A percentile compares a stretch with the other conserved stretches of the same genome.
Conservation (phyloP, 2,329 filamentous ascomycete genomes). For the Microdochium paspali region DNA sequence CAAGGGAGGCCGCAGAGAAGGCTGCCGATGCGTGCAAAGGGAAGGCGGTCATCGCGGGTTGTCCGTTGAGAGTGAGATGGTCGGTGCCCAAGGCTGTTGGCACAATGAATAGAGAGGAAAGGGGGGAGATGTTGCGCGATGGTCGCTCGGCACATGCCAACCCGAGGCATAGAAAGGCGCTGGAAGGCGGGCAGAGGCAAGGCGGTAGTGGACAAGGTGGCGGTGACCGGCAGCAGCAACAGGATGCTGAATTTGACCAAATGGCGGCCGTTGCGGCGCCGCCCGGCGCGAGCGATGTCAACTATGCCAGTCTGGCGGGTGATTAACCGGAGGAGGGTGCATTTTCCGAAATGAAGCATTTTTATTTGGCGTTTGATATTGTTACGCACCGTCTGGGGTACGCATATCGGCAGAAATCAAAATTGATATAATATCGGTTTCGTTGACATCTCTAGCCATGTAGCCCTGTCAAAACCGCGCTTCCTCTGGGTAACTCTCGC, state of each 20-base stretch:
- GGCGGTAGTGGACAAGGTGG: constrained; percentile 14
- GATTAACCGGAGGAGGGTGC: constrained; percentile 37
- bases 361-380: constrained; percentile 15
- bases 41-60: constrained; percentile 80
- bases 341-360: constrained; percentile 11
- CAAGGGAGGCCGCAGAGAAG: constrained; percentile 72
- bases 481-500: background rate
- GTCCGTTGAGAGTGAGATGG: constrained; percentile 85
- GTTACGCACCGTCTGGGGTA: too few species aligned
- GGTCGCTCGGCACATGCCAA: constrained; percentile 47
- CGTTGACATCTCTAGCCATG: too few species aligned
- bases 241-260: constrained; percentile 21
- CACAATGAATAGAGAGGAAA: constrained; percentile 79
- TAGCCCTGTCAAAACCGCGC: too few species aligned
- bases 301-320: constrained; percentile 79
- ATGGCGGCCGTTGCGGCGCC: constrained; percentile 57
- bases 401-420: too few species aligned
- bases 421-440: constrained; percentile 1
- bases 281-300: constrained; percentile 66
- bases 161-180: constrained; percentile 18
- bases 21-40: constrained; percentile 82
- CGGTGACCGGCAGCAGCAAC: constrained; percentile 12
- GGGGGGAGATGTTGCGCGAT: constrained; percentile 71
- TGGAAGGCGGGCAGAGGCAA: constrained; percentile 16
- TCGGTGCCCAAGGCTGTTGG: constrained; percentile 87